Percentiles rank a stretch among this genome's conserved stretches.
Conservation (phyloP, 345 rosid species). For the Salix udensis region DNA sequence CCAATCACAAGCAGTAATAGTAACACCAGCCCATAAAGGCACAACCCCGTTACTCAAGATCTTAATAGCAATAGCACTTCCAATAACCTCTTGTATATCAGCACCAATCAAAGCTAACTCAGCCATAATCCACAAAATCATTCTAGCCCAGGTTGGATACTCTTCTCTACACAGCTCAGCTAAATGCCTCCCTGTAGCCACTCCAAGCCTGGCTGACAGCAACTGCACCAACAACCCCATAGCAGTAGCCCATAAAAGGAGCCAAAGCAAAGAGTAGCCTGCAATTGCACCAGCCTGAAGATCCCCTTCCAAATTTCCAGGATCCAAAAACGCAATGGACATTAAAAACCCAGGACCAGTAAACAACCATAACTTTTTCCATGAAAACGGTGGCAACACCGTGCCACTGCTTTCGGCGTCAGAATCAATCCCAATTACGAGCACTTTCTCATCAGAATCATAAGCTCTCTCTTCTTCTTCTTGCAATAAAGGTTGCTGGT, state of each 20-base stretch:
- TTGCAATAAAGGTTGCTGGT: constrained; percentile 34
- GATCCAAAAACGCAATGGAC: constrained; percentile 95
- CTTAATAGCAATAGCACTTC: constrained; percentile 87
- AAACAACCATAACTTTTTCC: constrained; percentile 89
- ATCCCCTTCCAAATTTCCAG: constrained; percentile 93
- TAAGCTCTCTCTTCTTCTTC: constrained; percentile 58
- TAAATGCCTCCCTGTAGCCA: constrained; percentile 82
- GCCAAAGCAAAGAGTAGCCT: constrained; percentile 86
- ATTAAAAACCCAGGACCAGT: constrained; percentile 91
- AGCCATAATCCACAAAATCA: constrained; percentile 82
- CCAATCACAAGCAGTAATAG: constrained; percentile 89
- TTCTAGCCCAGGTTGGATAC: constrained; percentile 80
- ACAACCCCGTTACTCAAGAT: constrained; percentile 72
- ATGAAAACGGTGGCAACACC: constrained; percentile 69
- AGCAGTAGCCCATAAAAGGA: constrained; percentile 91
- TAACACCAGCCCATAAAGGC: constrained; percentile 89
- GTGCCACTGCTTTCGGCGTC: constrained; percentile 26
- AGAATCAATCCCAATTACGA: constrained; percentile 41
- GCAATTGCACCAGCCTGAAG: constrained; percentile 94
- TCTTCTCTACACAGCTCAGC: constrained; percentile 92
- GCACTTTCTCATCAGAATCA: constrained; percentile 69
- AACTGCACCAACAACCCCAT: constrained; percentile 92
- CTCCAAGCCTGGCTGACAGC: constrained; percentile 82
- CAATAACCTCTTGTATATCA: constrained; percentile 92
- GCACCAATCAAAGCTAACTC: constrained; percentile 89